Base-by-base conservation (phyloP, 2,329 filamentous ascomycete genomes). In the Coniochaeta sp. region DNA sequence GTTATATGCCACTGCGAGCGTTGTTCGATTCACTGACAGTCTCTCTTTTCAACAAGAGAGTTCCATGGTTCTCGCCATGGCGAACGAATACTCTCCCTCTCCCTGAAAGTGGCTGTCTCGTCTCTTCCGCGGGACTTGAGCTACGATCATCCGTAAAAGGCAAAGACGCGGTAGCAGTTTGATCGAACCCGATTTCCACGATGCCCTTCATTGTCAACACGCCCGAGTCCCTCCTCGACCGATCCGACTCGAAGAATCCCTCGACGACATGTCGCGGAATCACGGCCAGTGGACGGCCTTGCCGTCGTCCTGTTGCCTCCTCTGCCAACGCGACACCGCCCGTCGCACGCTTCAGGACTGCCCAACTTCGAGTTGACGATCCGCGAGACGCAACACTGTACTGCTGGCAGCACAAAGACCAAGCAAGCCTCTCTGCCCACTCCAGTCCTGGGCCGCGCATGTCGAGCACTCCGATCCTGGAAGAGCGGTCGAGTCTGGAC, bases 361-460 rank as follows among this genome's bases (percentile, higher is more conserved):
- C 64, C 55, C 56, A 61, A 20, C 61, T 68, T 13, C 65, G 71
- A 60, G 69, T 72, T 6, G 70, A 73, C 51, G 77, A 82, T 54
- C 76, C 79, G 2, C 70, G 73, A 52, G 76, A 81, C 47, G 78
- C 82, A 55, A 75, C 71, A n/a, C 79, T 85, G 48, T 96, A 91
- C 71, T 97, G 92, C 74, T 96, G 89, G 87, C 91, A 96, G 67
- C 94, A 99, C 72, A 91, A 89, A 65, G 89, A 94, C 52, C 94
- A 99, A 68, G 89, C 89, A 52, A 63, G 65, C 58, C 61, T 66
- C 52, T 74, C 76, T 8, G 65, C 74, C 2, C 66, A 65, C 42
- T 75, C 74, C 16, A 76, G 70, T 55, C 71, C 74, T 2, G 73
- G 73, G 1, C 73, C 71, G 4, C 66, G 67, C 38, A 61, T 62